These are phyloP conservation scores for Exophiala lecanii-corni DNA, from an alignment of 2,329 filamentous ascomycete species.

Conservation along the genomic window DNA sequence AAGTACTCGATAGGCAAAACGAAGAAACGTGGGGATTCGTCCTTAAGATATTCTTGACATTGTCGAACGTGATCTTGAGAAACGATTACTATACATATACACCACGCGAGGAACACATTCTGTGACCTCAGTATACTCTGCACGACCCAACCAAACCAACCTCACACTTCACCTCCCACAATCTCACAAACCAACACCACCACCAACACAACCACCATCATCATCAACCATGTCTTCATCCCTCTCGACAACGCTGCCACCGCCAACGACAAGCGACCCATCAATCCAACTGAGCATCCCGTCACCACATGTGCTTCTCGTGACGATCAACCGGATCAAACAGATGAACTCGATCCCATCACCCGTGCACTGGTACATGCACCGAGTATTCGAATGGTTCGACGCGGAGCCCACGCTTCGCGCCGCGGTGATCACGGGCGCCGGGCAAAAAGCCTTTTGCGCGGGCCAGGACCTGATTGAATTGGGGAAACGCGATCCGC, in stretches of 20 bases:
- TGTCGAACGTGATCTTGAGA: no score
- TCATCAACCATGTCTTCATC: conserved; percentile 1
- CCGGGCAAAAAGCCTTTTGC: conserved; percentile 42
- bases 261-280: conserved; percentile 11
- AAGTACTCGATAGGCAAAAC: no score
- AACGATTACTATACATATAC: no score
- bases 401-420: conserved; percentile 40
- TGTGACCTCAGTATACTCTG: no score
- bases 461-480: conserved; percentile 45
- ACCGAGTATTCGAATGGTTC: conserved; percentile 43
- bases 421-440: conserved; percentile 41
- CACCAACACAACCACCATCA: neutral
- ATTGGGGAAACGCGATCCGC: conserved; percentile 27
- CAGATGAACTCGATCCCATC: conserved; percentile 43
- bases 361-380: conserved; percentile 39
- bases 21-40: no score
- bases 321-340: conserved; percentile 42
- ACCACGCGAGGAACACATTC: no score
- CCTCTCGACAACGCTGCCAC: conserved; percentile 8
- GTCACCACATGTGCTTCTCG: conserved; percentile 42
- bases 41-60: no score
- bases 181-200: neutral
- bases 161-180: no score
- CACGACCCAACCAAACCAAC: no score
- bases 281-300: conserved; percentile 37